Base-by-base conservation (phyloP, 2,329 filamentous ascomycete genomes). In the Chlorencoelia australis region DNA sequence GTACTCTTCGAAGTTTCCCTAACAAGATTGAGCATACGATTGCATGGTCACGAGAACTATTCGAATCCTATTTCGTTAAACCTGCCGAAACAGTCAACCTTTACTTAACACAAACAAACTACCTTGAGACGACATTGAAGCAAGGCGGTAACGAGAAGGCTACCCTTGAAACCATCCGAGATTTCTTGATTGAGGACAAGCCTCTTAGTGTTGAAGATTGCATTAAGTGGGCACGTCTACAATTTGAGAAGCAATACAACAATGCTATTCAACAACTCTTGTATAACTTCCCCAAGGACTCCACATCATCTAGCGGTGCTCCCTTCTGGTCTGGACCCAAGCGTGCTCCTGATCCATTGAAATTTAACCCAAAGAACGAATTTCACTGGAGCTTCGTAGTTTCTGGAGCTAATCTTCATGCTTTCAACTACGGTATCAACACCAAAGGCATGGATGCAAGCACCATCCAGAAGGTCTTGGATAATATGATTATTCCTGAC, bases 1-100 rank as follows among this genome's bases (percentile, higher is more conserved):
- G 91, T 61, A 96, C 91, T 4, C 72, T 98, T 44, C 78, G 85
- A 56, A 95, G 88, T 62, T 98, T 98, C 69, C 91, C 91, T 41
- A 98, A 98, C 69, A 82, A 82, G 54, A 98, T 98, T 53, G 88
- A 98, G 64, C 91, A 98, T 62, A 96, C 91, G 1, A 98, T 98
- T 59, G 91, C 91, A 3, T 98, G 91, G 91, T 81, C 88, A 25
- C 85, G 93, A 53, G 91, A 96, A 59, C 73, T 94, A 47, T 98
- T 98, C 63, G 87, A 96, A 64, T 81, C 79, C 18, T 86, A 81
- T 49, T 98, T 96, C 53, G 87, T 94, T 50, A 91, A 89, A 51
- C 87, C 87, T 20, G 83, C 91, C 0, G 87, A 96, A 62, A 83
- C 87, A 22, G 89, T 91, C 56, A 98, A 98, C 59, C 69, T 94